Evolutionary conservation across 2,329 filamentous ascomycete genomes (phyloP).

Genomic region (Claviceps arundinis): DNA sequence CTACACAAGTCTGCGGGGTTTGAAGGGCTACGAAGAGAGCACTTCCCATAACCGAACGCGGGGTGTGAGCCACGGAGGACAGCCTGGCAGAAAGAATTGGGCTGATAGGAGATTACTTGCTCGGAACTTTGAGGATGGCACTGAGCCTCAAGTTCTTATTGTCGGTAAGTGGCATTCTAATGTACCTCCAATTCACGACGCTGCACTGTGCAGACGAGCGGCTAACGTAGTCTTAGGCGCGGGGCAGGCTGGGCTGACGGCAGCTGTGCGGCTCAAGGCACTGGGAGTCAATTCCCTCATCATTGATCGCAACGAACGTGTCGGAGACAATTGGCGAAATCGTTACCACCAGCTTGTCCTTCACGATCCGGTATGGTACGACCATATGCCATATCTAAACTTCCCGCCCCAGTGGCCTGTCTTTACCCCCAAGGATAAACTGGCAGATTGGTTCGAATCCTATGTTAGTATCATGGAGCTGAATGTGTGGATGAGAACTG

Average conservation of each 20-base stretch:
- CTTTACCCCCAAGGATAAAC: conserved; percentile 60
- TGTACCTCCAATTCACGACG: neutral
- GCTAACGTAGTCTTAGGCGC: conserved; percentile 26
- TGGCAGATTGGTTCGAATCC: conserved; percentile 54
- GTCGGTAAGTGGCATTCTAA: conserved; percentile 32
- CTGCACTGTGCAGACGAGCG: neutral
- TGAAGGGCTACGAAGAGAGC: conserved; percentile 41
- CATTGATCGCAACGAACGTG: conserved; percentile 42
- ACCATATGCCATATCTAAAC: conserved; percentile 48
- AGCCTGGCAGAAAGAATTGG: conserved; percentile 45
- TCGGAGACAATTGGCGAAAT: conserved; percentile 53
- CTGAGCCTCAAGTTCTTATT: conserved; percentile 45
- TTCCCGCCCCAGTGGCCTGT: conserved; percentile 55
- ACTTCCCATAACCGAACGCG: conserved; percentile 32
- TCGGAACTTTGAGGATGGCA: conserved; percentile 29
- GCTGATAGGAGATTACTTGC: conserved; percentile 37
- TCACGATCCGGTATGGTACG: conserved; percentile 52
- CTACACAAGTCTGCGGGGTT: conserved; percentile 42
- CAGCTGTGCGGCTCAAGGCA: conserved; percentile 45
- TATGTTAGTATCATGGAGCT: conserved; percentile 54
- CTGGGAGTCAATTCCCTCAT: conserved; percentile 41
- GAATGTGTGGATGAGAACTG: conserved; percentile 49
- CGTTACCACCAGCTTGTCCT: conserved; percentile 53
- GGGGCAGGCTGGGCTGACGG: conserved; percentile 46
- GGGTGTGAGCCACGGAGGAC: conserved; percentile 43